Base-by-base conservation (phyloP, 768 basidiomycete genomes). In the Tylopilus plumbeoviolaceoides region DNA sequence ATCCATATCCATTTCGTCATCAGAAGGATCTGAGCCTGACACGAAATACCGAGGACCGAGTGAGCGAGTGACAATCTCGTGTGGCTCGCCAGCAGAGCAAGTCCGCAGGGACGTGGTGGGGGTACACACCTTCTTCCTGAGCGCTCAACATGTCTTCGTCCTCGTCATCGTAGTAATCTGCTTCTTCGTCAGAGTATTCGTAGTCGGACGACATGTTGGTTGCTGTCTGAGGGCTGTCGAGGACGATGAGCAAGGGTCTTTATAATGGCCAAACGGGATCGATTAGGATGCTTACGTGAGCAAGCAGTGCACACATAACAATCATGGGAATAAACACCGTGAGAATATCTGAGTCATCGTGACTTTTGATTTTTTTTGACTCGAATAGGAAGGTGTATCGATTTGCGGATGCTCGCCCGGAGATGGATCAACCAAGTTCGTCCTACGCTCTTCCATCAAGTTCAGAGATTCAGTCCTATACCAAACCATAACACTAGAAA, bases 1-100 rank as follows among this genome's bases (percentile, higher is more conserved):
- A 57, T 86, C 87, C 75, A 86, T 79, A 55, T 85, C 87, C 72
- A 87, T 80, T 30, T 87, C 88, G 50, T 83, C 82, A 18, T 81
- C 82, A 15, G 67, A 72, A 5, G 72, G 69, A 23, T 74, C 73
- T 35, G 75, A 77, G 28, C 54, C 78, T 79, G 51, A 1, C 28
- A 42, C 7, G 7, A 46, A 39, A 55, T 28, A 43, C 38, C 47
- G 42, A 56, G 42, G 46, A 53, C 48, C 56, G 65, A 50, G 69
- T 62, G 49, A 70, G 61, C 36, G 18, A 20, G 45, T 11, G 44
- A 18, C 3, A 38, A 41, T 45, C 44, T 50, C 30, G 33, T 48
- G 61, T 65, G 58, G 63, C 64, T 42, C 60, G 50, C 56, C 30
- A 48, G 50, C 61, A 60, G 60, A 64, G 56, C 38, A 33, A 31